A percentile compares a stretch with the other conserved stretches of the same genome.
These are phyloP conservation scores for Martiniozyma asiatica DNA, from an alignment of 1,139 yeast species.

Conservation along the genomic window DNA sequence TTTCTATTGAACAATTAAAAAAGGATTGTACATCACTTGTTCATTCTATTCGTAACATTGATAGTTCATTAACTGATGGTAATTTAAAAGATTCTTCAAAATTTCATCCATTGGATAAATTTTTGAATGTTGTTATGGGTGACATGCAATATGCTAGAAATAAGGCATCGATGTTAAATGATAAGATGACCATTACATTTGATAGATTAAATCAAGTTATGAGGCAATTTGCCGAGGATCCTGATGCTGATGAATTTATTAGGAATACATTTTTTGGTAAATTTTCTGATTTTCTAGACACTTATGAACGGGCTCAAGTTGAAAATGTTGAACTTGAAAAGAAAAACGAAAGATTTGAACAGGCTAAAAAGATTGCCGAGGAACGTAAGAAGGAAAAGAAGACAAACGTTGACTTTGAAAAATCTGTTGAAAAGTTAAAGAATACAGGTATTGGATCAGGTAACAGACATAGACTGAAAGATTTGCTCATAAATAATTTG, in stretches of 20 bases:
- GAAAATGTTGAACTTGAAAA: conserved; percentile 76
- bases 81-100: conserved; percentile 63
- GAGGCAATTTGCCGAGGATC: conserved; percentile 72
- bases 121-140: conserved; percentile 51
- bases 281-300: conserved; percentile 63
- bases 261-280: conserved; percentile 63
- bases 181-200: conserved; percentile 51
- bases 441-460: conserved; percentile 56
- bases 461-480: conserved; percentile 9
- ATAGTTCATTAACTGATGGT: conserved; percentile 61
- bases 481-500: conserved; percentile 3
- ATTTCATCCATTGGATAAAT: conserved; percentile 64
- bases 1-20: conserved; percentile 55
- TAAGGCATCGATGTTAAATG: conserved; percentile 50
- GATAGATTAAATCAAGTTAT: conserved; percentile 59
- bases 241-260: conserved; percentile 48
- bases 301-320: conserved; percentile 63
- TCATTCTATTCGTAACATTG: conserved; percentile 52
- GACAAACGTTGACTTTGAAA: conserved; percentile 52
- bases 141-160: conserved; percentile 56
- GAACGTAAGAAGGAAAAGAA: conserved; percentile 24
- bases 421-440: conserved; percentile 57
- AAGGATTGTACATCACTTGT: conserved; percentile 50
- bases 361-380: conserved; percentile 56
- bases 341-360: conserved; percentile 65